phyloP scores from a whole-genome alignment of 192 early-diverging fungal species.

The Coemansia sp. region DNA sequence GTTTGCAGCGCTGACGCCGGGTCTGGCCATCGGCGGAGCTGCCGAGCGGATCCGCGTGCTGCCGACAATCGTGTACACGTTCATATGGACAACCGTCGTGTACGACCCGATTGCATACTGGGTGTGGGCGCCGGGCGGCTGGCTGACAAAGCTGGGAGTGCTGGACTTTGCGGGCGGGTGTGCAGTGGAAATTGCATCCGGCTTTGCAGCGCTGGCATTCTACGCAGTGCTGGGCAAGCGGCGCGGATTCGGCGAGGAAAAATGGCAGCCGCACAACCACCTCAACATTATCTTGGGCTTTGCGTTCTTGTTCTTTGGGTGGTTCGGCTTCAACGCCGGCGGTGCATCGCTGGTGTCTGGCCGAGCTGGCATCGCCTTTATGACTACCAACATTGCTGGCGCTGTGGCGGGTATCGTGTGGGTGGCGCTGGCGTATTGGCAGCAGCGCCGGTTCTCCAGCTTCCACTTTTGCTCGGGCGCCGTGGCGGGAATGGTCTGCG shows the following conservation, averaged over 20 bases:
- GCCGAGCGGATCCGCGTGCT: conserved; percentile 73
- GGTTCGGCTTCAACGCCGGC: conserved; percentile 89
- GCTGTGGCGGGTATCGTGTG: conserved; percentile 70
- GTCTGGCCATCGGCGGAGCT: conserved; percentile 65
- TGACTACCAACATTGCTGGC: conserved; percentile 74
- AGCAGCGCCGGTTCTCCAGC: conserved; percentile 69
- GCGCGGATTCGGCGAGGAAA: conserved; percentile 55
- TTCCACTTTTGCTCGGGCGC: conserved; percentile 89
- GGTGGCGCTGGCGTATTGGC: conserved; percentile 69
- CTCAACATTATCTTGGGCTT: conserved; percentile 77
- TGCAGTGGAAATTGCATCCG: conserved; percentile 79
- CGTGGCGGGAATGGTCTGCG: conserved; percentile 83
- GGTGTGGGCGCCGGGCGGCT: conserved; percentile 81
- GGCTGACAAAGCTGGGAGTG: conserved; percentile 69
- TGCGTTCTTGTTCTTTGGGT: conserved; percentile 86
- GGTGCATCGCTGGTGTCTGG: conserved; percentile 68
- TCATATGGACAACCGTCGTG: conserved; percentile 69
- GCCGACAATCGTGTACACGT: conserved; percentile 64
- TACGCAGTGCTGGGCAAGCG: conserved; percentile 81
- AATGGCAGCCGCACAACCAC: conserved; percentile 76
- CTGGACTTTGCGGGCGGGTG: conserved; percentile 90
- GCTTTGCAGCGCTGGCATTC: conserved; percentile 78
- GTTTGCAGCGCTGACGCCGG: conserved; percentile 75
- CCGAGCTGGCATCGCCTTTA: conserved; percentile 69
- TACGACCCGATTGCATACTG: conserved; percentile 77